Conservation (phyloP, 2,329 filamentous ascomycete species). For the Fusarium poae region DNA sequence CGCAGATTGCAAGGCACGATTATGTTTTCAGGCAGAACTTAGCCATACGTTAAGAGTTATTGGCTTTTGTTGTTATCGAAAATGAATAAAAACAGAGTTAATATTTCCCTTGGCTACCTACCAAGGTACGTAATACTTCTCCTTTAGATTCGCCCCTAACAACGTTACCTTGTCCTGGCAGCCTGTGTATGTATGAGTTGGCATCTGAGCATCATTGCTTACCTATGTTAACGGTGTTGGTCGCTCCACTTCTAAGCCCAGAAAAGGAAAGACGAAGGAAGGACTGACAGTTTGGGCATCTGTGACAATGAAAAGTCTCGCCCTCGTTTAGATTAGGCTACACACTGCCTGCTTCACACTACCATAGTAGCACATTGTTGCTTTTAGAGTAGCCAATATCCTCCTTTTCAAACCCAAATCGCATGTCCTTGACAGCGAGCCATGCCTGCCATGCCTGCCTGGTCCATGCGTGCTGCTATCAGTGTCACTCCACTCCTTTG, state of each 20-base stretch:
- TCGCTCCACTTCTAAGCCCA: not conserved
- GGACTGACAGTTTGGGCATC: not conserved
- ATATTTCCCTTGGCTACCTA: not conserved
- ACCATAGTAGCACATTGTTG: constrained; percentile 11
- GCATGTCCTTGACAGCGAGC: constrained; percentile 25
- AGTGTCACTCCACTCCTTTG: constrained; percentile 26
- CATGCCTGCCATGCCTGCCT: constrained; percentile 8
- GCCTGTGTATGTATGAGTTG: not conserved
- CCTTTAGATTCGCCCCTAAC: too few species aligned
- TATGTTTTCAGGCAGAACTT: not conserved
- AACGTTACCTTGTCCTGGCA: not conserved
- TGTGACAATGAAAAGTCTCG: not conserved
- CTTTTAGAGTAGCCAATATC: constrained; percentile 15
- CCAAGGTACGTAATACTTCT: not conserved
- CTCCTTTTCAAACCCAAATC: constrained; percentile 7
- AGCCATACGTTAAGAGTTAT: not conserved
- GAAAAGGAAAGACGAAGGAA: constrained; percentile 3
- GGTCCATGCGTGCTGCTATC: constrained; percentile 27
- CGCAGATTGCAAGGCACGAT: not conserved
- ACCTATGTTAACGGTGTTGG: not conserved
- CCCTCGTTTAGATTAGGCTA: not conserved
- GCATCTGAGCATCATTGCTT: not conserved
- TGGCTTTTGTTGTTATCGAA: not conserved
- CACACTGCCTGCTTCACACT: not conserved
- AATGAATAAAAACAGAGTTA: not conserved